phyloP scores from a whole-genome alignment of 192 early-diverging fungal genomes.

The Gonapodya prolifera region DNA sequence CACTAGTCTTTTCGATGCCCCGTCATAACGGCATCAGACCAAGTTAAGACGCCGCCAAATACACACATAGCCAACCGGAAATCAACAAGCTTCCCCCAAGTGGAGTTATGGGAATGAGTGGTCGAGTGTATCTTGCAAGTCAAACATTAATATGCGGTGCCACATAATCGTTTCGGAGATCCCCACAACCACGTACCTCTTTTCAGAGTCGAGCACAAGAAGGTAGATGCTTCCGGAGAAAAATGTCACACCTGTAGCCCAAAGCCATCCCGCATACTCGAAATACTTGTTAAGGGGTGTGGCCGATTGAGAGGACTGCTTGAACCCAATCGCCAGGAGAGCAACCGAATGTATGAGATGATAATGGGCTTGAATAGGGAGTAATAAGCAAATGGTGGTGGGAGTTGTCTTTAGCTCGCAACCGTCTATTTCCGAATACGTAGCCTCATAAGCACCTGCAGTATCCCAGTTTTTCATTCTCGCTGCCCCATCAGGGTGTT shows the following conservation, averaged over 20 bases:
- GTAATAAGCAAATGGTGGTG: no score
- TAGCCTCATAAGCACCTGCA: not conserved
- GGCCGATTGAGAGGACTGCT: not conserved
- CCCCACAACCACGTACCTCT: not conserved
- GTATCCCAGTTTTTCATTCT: conserved; percentile 4
- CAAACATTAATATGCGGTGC: not conserved
- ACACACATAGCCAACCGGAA: not conserved
- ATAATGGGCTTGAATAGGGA: no score
- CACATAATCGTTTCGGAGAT: not conserved
- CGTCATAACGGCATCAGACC: no score
- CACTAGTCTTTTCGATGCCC: no score
- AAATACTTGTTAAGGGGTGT: not conserved
- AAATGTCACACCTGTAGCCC: not conserved
- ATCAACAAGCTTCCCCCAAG: not conserved
- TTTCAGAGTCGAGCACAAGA: not conserved
- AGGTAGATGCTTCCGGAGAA: not conserved
- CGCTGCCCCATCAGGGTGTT: not conserved
- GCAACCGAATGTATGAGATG: conserved; percentile 4
- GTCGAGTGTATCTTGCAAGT: not conserved
- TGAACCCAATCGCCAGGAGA: not conserved
- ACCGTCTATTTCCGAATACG: not conserved
- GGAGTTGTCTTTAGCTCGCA: not conserved
- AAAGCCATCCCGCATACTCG: not conserved
- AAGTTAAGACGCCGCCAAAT: no score
- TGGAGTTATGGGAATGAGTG: not conserved